These are phyloP conservation scores for Gnomoniopsis smithogilvyi DNA, from an alignment of 2,329 filamentous ascomycete genomes.

Conservation along the genomic window DNA sequence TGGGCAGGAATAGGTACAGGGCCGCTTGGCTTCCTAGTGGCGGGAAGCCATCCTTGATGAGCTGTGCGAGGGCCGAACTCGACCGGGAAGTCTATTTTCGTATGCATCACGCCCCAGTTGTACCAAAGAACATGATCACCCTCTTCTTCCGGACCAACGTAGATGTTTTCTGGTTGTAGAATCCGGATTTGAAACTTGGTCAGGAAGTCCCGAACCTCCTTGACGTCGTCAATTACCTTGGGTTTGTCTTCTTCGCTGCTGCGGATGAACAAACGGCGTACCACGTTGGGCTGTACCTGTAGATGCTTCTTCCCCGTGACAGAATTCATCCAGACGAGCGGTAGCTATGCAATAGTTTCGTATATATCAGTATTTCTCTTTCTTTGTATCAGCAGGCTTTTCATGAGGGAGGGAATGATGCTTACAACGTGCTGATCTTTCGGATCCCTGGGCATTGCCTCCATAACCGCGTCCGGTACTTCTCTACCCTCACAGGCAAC, in stretches of 20 bases:
- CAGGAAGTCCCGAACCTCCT: slow-evolving; percentile 32
- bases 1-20: background rate
- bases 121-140: slow-evolving; percentile 41
- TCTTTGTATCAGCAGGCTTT: background rate
- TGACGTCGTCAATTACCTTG: slow-evolving; percentile 33
- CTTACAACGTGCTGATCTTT: background rate
- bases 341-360: background rate
- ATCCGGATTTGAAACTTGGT: slow-evolving; percentile 34
- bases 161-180: slow-evolving; percentile 38
- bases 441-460: too few relatives aligned
- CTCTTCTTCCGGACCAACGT: slow-evolving; percentile 33
- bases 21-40: background rate
- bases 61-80: slow-evolving; percentile 35
- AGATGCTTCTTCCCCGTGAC: background rate
- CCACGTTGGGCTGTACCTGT: background rate
- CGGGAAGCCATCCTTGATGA: slow-evolving; percentile 31
- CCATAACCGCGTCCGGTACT: slow-evolving; percentile 23
- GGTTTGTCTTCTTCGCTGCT: slow-evolving; percentile 29
- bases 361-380: background rate
- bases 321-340: background rate
- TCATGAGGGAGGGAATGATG: background rate
- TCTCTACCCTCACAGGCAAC: slow-evolving; percentile 34
- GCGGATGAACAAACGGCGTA: slow-evolving; percentile 22
- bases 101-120: slow-evolving; percentile 38
- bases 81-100: slow-evolving; percentile 39